Evolutionary conservation across 2,329 filamentous ascomycete species (phyloP), one percentile per base, ranked within the genome.

Genomic region (Cladophialophora exuberans): DNA sequence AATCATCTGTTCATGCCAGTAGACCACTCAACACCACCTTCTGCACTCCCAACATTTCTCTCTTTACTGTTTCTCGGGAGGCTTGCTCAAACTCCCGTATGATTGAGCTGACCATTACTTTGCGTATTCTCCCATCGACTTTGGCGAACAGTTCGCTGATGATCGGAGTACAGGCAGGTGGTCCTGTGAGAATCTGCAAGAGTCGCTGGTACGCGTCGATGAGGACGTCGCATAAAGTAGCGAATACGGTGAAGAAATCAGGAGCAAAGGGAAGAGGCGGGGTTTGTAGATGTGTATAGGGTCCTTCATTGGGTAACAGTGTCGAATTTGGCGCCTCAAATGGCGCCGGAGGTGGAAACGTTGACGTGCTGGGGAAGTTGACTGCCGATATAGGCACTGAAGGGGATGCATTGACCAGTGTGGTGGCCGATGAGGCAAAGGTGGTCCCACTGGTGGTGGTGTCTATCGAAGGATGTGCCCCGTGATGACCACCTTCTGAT

Each of bases 181-280:
- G 87, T 2, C 84, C 84, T n/a, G 85, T 81, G 18, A 97, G 78
- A 56, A 99, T 77, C 38, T 79, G 79, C 65, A 95, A 77, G 23
- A 99, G 83, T 51, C 86, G 84, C 30, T 85, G 85, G 73, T 99
- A 99, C 67, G 86, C 90, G 70, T 97, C 94, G 65, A 97, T 95
- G 58, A 99, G 76, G 2, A 96, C 90, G 69, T 99, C 94, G 75
- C 94, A 97, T 5, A 99, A 79, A 10, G 94, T 97, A 11, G 91
- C 88, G 74, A 97, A 97, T 0, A 92, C 97, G 75, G 95, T 91
- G 71, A 93, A 94, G 67, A 96, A 99, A 72, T 99, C 94, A 0
- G 94, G 94, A 62, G 97, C 92, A 68, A 99, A 99, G 0, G 94
- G 94, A 43, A 99, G 76, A 13, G 86, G 87, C 0, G 94, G 94